These are phyloP conservation scores for Clausena lansium DNA, from an alignment of 345 rosid species.

Conservation along the genomic window DNA sequence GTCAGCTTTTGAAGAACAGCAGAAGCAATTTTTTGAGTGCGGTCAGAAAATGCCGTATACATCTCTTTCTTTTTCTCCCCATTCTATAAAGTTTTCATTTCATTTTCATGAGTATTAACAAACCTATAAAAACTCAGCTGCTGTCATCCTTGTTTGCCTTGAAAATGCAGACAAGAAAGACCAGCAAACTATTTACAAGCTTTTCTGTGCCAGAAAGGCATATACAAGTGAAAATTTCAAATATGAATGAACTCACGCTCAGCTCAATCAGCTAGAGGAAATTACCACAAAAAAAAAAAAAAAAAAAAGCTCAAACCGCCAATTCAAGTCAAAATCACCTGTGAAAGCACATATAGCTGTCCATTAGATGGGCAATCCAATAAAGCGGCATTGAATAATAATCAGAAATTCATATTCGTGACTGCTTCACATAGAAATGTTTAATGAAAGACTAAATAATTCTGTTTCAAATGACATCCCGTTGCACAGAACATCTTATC, in stretches of 20 bases:
- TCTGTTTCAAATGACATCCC: not conserved
- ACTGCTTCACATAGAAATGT: not conserved
- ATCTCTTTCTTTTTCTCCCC: not conserved
- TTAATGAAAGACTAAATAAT: not conserved
- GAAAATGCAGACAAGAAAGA: constrained; percentile 14
- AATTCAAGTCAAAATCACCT: constrained; percentile 25
- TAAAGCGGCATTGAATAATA: not conserved
- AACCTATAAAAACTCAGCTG: constrained; percentile 25
- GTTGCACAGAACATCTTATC: not conserved
- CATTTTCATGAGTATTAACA: constrained; percentile 11
- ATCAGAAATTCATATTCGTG: not conserved
- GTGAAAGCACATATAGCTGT: constrained; percentile 4
- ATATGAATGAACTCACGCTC: constrained; percentile 14
- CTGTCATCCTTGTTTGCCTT: constrained; percentile 15
- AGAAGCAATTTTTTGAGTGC: not conserved
- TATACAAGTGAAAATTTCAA: constrained; percentile 19
- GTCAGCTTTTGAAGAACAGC: not conserved
- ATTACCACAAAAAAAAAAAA: not conserved
- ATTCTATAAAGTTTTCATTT: constrained; percentile 9
- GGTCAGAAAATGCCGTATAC: not conserved
- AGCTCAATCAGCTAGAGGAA: constrained; percentile 1
- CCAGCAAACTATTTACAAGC: constrained; percentile 40
- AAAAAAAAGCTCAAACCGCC: constrained; percentile 29
- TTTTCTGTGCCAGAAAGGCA: constrained; percentile 18
- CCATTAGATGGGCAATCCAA: constrained; percentile 9